Evolutionary conservation across 2,329 filamentous ascomycete species (phyloP).

Genomic region (Cadophora gregata): DNA sequence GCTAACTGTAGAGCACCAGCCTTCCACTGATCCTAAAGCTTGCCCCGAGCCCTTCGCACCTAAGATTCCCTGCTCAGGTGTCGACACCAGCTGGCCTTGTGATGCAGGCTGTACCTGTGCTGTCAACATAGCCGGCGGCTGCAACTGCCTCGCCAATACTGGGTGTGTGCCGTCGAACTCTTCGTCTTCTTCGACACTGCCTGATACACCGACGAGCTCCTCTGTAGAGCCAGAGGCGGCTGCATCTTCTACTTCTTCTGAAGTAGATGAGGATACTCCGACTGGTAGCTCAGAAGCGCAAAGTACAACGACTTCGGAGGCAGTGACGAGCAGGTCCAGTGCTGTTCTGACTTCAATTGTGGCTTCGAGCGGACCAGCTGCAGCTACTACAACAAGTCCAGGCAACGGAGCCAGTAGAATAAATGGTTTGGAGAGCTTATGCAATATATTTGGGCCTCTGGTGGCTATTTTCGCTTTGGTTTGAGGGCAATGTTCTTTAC

Average conservation of each 20-base stretch:
- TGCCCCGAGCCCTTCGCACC: background rate
- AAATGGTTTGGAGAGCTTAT: background rate
- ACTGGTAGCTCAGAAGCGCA: background rate
- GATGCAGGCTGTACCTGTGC: background rate
- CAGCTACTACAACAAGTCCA: background rate
- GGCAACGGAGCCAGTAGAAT: background rate
- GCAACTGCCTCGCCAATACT: background rate
- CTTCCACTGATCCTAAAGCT: background rate
- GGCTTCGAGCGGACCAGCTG: background rate
- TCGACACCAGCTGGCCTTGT: background rate
- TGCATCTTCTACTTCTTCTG: background rate
- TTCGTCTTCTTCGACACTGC: background rate
- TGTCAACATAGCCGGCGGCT: background rate
- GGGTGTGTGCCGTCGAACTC: background rate
- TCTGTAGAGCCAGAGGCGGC: background rate
- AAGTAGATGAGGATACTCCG: background rate
- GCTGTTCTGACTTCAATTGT: background rate
- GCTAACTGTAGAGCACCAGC: background rate
- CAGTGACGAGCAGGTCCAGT: background rate
- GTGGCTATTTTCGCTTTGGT: background rate
- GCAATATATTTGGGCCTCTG: background rate
- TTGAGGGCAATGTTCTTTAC: background rate
- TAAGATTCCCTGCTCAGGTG: background rate
- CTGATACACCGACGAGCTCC: background rate
- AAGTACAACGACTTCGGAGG: background rate